Conservation (phyloP, 129 eudicot genomes). For the Rutidosis leptorrhynchoides region DNA sequence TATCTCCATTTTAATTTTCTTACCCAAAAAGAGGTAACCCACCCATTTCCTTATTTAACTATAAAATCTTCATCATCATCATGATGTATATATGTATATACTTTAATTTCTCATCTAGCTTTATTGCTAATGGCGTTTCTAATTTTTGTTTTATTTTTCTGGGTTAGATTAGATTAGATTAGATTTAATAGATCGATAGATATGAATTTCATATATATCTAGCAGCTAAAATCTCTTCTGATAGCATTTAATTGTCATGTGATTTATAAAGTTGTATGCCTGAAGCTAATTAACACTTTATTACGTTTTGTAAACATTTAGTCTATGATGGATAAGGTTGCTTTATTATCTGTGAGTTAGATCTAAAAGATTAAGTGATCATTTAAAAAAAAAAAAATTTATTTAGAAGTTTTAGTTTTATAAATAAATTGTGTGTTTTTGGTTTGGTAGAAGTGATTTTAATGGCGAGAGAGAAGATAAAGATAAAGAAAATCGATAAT, state of each 20-base stretch:
- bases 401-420: neutral
- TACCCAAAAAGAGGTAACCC: slow-evolving; percentile 14
- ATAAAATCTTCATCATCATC: no score
- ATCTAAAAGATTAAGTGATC: neutral
- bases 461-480: slow-evolving; percentile 48
- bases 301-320: neutral
- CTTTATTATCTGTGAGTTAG: neutral
- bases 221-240: neutral
- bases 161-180: neutral
- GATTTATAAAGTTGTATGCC: neutral
- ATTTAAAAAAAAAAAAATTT: neutral
- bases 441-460: slow-evolving; percentile 8
- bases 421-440: neutral
- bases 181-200: no score
- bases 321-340: neutral
- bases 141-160: neutral
- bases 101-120: neutral
- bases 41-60: no score
- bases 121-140: neutral
- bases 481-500: slow-evolving; percentile 41
- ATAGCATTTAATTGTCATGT: neutral
- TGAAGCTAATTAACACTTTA: slow-evolving; percentile 14
- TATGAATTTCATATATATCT: neutral
- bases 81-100: no score
- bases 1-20: neutral